A percentile compares a stretch with the other conserved stretches of the same genome.
Conservation (phyloP, 2,329 filamentous ascomycete genomes). For the Trichoderma sp. region DNA sequence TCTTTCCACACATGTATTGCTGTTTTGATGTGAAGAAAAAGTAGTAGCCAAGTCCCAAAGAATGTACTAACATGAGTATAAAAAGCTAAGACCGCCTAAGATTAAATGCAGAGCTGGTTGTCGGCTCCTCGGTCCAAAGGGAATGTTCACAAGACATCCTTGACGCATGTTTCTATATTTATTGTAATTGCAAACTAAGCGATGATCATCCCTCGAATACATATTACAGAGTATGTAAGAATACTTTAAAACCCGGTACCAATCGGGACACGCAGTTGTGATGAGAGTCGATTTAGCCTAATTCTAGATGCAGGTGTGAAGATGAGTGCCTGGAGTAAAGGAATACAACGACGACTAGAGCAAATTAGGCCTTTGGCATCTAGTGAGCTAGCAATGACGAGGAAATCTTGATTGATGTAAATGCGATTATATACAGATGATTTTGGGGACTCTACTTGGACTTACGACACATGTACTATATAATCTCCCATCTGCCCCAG, state of each 20-base stretch:
- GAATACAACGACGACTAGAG: slow-evolving; percentile 15
- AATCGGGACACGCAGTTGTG: background rate
- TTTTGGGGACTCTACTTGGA: background rate
- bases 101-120: background rate
- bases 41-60: background rate
- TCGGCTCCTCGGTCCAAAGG: slow-evolving; percentile 10
- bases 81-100: background rate
- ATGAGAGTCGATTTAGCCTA: slow-evolving; percentile 14
- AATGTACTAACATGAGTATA: background rate
- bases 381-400: background rate
- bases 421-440: background rate
- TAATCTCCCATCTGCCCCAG: background rate
- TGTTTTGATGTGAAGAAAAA: background rate
- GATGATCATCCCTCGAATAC: background rate
- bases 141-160: too few relatives aligned
- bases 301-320: background rate
- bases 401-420: background rate
- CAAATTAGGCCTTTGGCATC: background rate
- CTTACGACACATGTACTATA: background rate
- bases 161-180: background rate
- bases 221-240: background rate
- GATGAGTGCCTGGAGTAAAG: slow-evolving; percentile 7
- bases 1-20: background rate
- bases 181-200: background rate
- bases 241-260: background rate